phyloP scores from a whole-genome alignment of 176 grass and related monocot genomes.

The Oryza meridionalis region DNA sequence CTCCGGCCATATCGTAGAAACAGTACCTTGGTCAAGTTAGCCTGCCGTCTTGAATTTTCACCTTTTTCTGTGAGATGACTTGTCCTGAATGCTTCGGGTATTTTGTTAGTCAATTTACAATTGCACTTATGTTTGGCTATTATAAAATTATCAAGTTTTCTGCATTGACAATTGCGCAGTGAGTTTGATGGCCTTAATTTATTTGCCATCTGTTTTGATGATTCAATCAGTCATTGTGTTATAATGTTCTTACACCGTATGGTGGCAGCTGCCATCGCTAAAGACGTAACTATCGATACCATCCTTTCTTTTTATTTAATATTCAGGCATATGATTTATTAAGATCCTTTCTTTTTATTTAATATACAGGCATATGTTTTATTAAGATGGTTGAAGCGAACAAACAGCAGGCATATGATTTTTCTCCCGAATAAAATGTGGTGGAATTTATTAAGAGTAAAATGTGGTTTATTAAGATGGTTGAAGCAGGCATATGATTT shows the following conservation, averaged over 20 bases:
- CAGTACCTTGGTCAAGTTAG: conserved; percentile 35
- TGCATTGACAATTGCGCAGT: neutral
- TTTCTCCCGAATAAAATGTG: too few species aligned
- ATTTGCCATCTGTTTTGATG: neutral
- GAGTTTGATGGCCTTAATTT: neutral
- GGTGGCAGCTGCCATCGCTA: neutral
- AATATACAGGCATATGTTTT: too few species aligned
- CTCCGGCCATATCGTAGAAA: conserved; percentile 16
- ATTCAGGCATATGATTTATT: too few species aligned
- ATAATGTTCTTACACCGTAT: neutral
- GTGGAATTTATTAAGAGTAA: too few species aligned
- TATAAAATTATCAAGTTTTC: neutral
- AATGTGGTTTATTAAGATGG: too few species aligned
- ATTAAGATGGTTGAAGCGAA: neutral
- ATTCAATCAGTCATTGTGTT: neutral
- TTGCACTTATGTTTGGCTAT: neutral
- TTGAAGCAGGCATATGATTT: too few species aligned
- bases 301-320: neutral
- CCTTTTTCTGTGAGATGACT: conserved; percentile 13
- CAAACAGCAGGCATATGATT: neutral
- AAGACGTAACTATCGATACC: neutral
- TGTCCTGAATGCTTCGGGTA: conserved; percentile 13
- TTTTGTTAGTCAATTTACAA: conserved; percentile 27
- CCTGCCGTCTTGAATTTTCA: conserved; percentile 16
- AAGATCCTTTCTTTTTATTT: neutral